Evolutionary conservation across 1,284 basidiomycete species (phyloP).

Genomic region (Crucibulum parvulum): DNA sequence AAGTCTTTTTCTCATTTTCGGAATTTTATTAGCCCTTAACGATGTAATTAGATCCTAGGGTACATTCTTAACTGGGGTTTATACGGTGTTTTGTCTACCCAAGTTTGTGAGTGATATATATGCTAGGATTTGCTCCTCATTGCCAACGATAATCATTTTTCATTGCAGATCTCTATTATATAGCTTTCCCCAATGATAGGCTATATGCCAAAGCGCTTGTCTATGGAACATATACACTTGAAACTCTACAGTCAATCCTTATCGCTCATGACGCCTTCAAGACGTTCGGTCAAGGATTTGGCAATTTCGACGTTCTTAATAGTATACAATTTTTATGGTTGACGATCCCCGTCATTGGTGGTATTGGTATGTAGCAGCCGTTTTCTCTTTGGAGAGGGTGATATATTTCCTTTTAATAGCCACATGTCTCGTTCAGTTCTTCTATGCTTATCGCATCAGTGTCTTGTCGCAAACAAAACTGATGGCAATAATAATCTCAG

Average conservation of each 20-base stretch:
- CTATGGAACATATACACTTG: conserved; percentile 16
- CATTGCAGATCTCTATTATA: conserved; percentile 21
- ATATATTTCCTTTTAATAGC: conserved; percentile 1
- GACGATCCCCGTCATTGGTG: conserved; percentile 3
- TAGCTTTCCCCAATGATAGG: conserved; percentile 24
- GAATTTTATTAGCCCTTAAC: too few species aligned
- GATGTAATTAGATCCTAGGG: conserved; percentile 5
- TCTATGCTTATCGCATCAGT: conserved; percentile 15
- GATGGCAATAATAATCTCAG: conserved; percentile 2
- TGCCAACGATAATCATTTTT: neutral
- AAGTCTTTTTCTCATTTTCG: too few species aligned
- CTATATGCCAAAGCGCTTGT: conserved; percentile 16
- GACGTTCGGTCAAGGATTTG: conserved; percentile 8
- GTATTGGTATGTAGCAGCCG: neutral
- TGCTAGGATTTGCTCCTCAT: neutral
- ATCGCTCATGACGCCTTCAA: conserved; percentile 9
- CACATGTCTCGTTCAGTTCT: conserved; percentile 9
- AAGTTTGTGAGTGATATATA: conserved; percentile 12
- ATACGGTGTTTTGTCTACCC: conserved; percentile 18
- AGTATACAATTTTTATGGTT: conserved; percentile 2
- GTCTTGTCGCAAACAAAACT: conserved; percentile 5
- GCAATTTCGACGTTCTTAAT: neutral
- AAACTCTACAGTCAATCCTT: conserved; percentile 11
- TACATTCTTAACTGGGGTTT: conserved; percentile 16
- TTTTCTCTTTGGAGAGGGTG: neutral